Base-by-base conservation (phyloP, 1,284 basidiomycete species). In the Cutaneotrichosporon dermatis region DNA sequence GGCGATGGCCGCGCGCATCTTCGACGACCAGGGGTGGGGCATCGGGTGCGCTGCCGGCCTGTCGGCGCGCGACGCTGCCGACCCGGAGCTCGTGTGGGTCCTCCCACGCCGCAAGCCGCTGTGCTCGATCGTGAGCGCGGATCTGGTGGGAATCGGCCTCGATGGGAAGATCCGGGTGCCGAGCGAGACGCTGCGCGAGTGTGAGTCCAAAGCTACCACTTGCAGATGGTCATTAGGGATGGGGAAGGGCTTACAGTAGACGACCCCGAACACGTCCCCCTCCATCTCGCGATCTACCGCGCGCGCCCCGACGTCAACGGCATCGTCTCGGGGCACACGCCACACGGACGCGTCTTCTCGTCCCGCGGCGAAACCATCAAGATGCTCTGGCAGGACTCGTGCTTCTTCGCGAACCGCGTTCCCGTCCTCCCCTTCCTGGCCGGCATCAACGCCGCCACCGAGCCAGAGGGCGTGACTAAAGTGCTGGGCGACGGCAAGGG, bases 381-480 rank as follows among this genome's bases (percentile, higher is more conserved):
- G 49, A 69, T 68, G 65, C 64, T 68, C 25, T 60, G 64, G 48
- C 68, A 69, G 61, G 68, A 70, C 67, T 62, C 61, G 39, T 70
- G 69, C 44, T 66, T 64, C 2, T 70, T 68, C 51, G 59, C 63
- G 49, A 50, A 63, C 11, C 51, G 57, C 7, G 54, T 66, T 15
- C 55, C 64, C 49, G 51, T 57, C 8, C 54, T 70, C 36, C 59
- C 67, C 0, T 67, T 70, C 51, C 33, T 41, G 2, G 44, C n/a
- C 10, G 42, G 42, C 1, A n/a, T 58, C 15, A 50, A 57, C n/a
- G 68, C 54, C 2, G 46, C 44, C 6, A 15, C 33, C 3, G 41
- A 64, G 6, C 66, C 63, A 1, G 42, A 60, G 34, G 55, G 48
- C 7, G 56, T 70, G 4, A 54, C 52, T 0, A 44, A 46, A 2